Evolutionary conservation across 768 basidiomycete genomes (phyloP).

Genomic region (Lactifluus subvellereus): DNA sequence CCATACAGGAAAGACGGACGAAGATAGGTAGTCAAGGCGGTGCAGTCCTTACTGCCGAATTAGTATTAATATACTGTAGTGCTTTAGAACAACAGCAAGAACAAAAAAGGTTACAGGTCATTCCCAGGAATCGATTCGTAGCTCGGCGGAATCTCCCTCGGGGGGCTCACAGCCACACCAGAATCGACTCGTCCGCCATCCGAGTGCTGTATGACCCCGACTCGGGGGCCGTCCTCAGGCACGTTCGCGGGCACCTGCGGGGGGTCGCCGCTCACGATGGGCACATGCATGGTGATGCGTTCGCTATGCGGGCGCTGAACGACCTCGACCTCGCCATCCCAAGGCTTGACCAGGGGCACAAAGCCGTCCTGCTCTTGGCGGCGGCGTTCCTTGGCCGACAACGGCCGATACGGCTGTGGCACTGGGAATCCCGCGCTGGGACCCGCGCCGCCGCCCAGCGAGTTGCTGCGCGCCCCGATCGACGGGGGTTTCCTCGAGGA

Average conservation of each 20-base stretch:
- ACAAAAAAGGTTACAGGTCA: too few relatives aligned
- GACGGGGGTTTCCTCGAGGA: too few relatives aligned
- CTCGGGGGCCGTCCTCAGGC: slow-evolving; percentile 3
- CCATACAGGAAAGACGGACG: too few relatives aligned
- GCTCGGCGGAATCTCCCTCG: slow-evolving; percentile 31
- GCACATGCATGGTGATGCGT: too few relatives aligned
- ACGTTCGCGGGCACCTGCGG: slow-evolving; percentile 24
- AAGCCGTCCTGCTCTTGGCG: slow-evolving; percentile 22
- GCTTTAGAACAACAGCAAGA: too few relatives aligned
- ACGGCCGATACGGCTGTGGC: slow-evolving; percentile 14
- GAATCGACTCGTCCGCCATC: slow-evolving; percentile 27
- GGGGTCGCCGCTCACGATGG: too few relatives aligned
- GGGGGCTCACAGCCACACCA: slow-evolving; percentile 14
- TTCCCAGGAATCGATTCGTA: slow-evolving; percentile 29
- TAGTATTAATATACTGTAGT: too few relatives aligned
- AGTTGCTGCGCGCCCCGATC: not conserved
- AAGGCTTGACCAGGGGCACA: not conserved
- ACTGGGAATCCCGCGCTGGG: not conserved
- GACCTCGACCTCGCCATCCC: too few relatives aligned
- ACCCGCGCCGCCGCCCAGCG: not conserved
- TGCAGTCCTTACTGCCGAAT: too few relatives aligned
- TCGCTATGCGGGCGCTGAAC: too few relatives aligned
- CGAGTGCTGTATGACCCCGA: slow-evolving; percentile 28
- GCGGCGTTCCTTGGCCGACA: slow-evolving; percentile 28
- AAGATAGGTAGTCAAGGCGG: too few relatives aligned